phyloP scores from a whole-genome alignment of 352 stramenopile genomes.

The Globisporangium megalacanthum region DNA sequence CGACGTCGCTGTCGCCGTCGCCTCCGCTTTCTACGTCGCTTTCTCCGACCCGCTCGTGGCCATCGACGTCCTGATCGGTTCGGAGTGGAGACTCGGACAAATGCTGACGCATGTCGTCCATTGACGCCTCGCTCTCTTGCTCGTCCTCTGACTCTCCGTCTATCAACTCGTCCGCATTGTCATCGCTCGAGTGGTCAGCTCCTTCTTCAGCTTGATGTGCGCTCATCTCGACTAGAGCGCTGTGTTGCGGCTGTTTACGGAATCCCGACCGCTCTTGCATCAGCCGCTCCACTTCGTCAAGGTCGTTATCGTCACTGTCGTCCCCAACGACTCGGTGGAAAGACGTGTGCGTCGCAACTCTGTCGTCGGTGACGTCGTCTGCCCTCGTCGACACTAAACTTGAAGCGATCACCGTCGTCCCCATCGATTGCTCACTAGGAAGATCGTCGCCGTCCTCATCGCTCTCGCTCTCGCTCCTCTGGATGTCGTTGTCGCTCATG shows the following conservation, averaged over 20 bases:
- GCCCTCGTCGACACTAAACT: not conserved
- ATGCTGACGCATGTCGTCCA: not conserved
- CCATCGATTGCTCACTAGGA: too few species aligned
- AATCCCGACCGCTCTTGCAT: conserved; percentile 9
- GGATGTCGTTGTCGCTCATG: not conserved
- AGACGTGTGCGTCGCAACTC: not conserved
- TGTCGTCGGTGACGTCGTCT: not conserved
- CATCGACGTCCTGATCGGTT: not conserved
- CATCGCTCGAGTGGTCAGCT: not conserved
- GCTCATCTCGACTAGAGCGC: not conserved
- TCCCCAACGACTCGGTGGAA: not conserved
- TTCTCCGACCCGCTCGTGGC: not conserved
- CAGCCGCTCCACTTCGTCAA: conserved; percentile 10
- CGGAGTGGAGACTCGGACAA: not conserved
- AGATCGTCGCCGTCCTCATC: conserved; percentile 1
- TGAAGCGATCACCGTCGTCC: not conserved
- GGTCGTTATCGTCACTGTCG: conserved; percentile 4
- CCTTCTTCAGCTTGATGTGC: not conserved
- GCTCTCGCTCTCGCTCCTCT: not conserved
- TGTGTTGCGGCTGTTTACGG: not conserved
- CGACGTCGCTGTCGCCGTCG: not conserved
- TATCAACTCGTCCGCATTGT: conserved; percentile 15
- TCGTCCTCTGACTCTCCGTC: conserved; percentile 16
- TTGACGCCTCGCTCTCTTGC: not conserved
- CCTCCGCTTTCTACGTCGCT: not conserved